Percentiles rank a stretch among this genome's conserved stretches.
Evolutionary conservation across 306 rosid species (phyloP).

Genomic region (Trifolium subterraneum): DNA sequence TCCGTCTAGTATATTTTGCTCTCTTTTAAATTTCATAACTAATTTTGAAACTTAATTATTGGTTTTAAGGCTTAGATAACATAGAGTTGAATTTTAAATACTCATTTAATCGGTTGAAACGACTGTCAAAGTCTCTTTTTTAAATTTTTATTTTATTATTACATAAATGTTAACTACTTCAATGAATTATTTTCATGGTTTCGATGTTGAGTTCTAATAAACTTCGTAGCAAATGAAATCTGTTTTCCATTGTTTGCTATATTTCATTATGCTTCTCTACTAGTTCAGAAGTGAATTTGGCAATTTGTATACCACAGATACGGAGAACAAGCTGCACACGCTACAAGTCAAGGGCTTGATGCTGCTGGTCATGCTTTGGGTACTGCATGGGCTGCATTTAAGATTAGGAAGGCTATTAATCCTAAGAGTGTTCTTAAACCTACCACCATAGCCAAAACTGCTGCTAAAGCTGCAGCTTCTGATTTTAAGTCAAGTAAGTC

Average conservation of each 20-base stretch:
- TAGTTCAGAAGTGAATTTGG: slow-evolving; percentile 30
- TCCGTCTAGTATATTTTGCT: background rate
- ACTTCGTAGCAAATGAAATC: background rate
- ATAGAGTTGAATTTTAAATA: background rate
- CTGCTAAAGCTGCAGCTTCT: slow-evolving; percentile 72
- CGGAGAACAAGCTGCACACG: slow-evolving; percentile 87
- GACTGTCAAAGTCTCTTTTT: background rate
- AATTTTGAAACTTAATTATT: background rate
- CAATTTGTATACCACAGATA: slow-evolving; percentile 63
- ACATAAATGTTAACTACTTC: background rate
- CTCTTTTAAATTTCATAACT: background rate
- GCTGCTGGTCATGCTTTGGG: slow-evolving; percentile 96
- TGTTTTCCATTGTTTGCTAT: slow-evolving; percentile 3
- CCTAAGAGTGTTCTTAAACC: slow-evolving; percentile 81
- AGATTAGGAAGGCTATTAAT: slow-evolving; percentile 80
- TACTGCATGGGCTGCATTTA: slow-evolving; percentile 83
- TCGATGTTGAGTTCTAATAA: slow-evolving; percentile 5
- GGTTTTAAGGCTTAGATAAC: background rate
- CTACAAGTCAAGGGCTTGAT: slow-evolving; percentile 76
- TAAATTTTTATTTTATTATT: background rate
- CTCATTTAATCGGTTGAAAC: background rate
- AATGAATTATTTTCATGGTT: background rate
- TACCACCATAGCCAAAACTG: slow-evolving; percentile 71
- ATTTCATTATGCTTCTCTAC: slow-evolving; percentile 26
- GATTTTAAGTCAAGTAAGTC: slow-evolving; percentile 59